Percentiles rank a stretch among this genome's conserved stretches.
These are phyloP conservation scores for Rhododendron henanense DNA, from an alignment of 148 eudicot genomes.

Conservation along the genomic window DNA sequence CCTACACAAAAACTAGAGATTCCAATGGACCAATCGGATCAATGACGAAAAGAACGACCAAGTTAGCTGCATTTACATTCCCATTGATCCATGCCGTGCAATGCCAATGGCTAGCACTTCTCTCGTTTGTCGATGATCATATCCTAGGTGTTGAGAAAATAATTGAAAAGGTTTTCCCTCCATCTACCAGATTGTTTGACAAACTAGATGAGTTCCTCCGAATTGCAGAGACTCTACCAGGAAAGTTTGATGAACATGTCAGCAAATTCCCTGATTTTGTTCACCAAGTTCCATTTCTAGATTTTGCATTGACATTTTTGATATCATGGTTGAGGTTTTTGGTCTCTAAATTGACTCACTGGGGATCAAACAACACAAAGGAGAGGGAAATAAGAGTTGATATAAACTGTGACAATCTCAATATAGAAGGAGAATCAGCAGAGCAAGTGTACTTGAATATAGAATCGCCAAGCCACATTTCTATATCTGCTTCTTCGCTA, in stretches of 20 bases:
- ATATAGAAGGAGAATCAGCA: neutral
- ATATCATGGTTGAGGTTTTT: conserved; percentile 37
- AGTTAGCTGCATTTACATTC: conserved; percentile 9
- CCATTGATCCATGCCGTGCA: conserved; percentile 33
- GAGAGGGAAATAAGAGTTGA: conserved; percentile 66
- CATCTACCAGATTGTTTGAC: conserved; percentile 39
- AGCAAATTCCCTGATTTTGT: conserved; percentile 23
- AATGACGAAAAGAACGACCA: conserved; percentile 19
- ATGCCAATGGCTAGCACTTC: conserved; percentile 34
- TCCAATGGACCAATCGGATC: conserved; percentile 40
- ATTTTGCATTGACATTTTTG: conserved; percentile 15
- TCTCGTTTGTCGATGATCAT: conserved; percentile 40
- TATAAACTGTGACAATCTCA: conserved; percentile 13
- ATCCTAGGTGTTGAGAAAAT: conserved; percentile 27
- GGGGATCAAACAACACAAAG: conserved; percentile 26
- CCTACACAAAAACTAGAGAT: conserved; percentile 22
- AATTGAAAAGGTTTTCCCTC: conserved; percentile 42
- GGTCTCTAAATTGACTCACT: conserved; percentile 19
- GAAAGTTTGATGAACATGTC: conserved; percentile 28
- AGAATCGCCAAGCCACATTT: neutral
- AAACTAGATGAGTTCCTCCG: conserved; percentile 34
- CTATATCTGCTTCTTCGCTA: neutral
- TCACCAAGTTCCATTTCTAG: conserved; percentile 38
- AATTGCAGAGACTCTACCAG: conserved; percentile 42
- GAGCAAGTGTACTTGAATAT: neutral